phyloP scores from a whole-genome alignment of 2,329 filamentous ascomycete species.

The Didymosphaeria variabile region DNA sequence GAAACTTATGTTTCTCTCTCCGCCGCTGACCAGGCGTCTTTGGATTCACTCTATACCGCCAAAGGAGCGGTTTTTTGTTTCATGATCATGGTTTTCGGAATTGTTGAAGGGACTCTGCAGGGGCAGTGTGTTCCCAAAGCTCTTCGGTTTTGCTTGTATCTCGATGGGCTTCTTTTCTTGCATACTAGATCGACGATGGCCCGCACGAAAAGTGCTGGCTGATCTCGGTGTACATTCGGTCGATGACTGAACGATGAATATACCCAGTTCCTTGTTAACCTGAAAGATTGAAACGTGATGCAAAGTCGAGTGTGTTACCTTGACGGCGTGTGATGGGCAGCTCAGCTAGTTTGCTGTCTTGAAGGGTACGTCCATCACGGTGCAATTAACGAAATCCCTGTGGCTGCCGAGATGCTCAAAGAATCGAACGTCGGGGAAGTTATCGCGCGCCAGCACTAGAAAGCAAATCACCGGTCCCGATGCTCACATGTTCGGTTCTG shows the following conservation, averaged over 20 bases:
- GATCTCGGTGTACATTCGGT: neutral
- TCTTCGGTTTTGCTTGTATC: neutral
- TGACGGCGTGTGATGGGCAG: neutral
- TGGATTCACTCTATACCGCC: too few species aligned
- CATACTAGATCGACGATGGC: neutral
- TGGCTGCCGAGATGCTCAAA: too few species aligned
- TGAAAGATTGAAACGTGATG: neutral
- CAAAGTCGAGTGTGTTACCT: neutral
- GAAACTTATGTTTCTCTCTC: neutral
- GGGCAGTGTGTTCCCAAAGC: neutral
- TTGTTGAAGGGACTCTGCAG: neutral
- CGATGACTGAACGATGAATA: neutral
- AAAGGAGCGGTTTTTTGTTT: neutral
- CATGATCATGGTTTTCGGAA: neutral
- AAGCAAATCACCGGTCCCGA: too few species aligned
- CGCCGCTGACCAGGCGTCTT: neutral
- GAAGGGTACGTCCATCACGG: too few species aligned
- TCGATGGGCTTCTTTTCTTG: neutral
- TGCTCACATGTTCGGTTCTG: too few species aligned
- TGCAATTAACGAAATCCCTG: too few species aligned
- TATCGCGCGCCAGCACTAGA: too few species aligned
- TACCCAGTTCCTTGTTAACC: neutral
- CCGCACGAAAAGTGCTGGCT: neutral
- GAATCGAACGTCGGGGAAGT: too few species aligned
- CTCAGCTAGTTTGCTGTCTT: neutral